Base-by-base conservation (phyloP, 306 rosid species). In the Cicer arietinum region DNA sequence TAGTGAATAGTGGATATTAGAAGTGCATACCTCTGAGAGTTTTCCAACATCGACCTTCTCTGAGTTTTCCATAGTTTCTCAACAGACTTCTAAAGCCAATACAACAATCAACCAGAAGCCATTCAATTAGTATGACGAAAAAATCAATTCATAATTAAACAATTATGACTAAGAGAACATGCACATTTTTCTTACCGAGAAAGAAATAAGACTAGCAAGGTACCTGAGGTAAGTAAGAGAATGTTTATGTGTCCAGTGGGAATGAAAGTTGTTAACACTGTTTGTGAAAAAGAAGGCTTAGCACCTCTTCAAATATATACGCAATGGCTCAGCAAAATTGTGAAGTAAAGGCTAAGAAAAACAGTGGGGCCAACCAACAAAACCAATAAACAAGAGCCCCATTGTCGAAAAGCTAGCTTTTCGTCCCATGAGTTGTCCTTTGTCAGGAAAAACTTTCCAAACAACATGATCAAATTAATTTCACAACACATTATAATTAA, bases 281-380 rank as follows among this genome's bases (percentile, higher is more conserved):
- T 75, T 77, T 75, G 81, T 79, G 92, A 83, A 74, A 76, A 84
- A 76, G 79, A 83, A 85, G 41, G 69, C 30, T 56, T 53, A 70
- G 58, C 82, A 81, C 81, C 69, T 84, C 90, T 82, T 86, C 92
- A 85, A 88, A 76, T 89, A 79, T 89, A 87, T 82, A 87, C 51
- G 0, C 30, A 20, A 17, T 67, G 69, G 18, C 43, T 39, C 63
- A 62, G 65, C 70, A 81, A 69, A 86, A 67, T 88, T 84, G 83
- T 4, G 80, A 88, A 88, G 95, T 93, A 84, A 85, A 86, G 82
- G 84, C 87, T 74, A 90, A 56, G 95, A 67, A 83, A 81, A 86
- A 57, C 14, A 17, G 77, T 65, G 86, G 83, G 89, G 60, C 86
- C 81, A 74, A 37, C 74, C 50, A 71, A 61, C 86, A 57, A 69